Base-by-base conservation (phyloP, 1,284 basidiomycete species). In the Sparassis latifolia region DNA sequence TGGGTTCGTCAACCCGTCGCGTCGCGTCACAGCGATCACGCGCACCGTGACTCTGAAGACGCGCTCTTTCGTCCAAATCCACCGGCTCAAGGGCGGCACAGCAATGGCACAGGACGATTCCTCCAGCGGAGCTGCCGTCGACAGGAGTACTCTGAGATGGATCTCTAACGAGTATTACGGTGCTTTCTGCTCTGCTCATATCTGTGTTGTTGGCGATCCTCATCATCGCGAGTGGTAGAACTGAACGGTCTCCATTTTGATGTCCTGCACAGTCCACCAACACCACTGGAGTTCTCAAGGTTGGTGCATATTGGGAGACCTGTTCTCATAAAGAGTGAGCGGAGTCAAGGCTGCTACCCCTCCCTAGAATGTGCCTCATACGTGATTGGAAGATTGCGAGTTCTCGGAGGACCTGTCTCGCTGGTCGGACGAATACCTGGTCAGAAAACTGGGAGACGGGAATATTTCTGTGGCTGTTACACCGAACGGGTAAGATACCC, bases 251-350 rank as follows among this genome's bases (percentile, higher is more conserved):
- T 71, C 28, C 66, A 74, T 42, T 72, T 80, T 47, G 75, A 82
- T 44, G 69, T 76, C 28, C 66, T 90, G 4, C 68, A 78, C 12
- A 54, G 60, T 10, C 77, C 84, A 7, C 91, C 91, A 10, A 76
- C 81, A 0, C 64, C 88, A 3, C 61, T 92, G 35, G 82, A 92
- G 60, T 92, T 95, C 59, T 73, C 84, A 39, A 74, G 84, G 45
- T 71, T 90, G 32, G 77, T 88, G 3, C 80, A 84, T 54, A 75
- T 87, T 45, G 83, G 84, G n/a, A 74, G 91, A 53, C 92, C 93
- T 1, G 83, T 85, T 4, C 64, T 95, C 1, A 86, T 93, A 47
- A 78, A 79, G 72, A 81, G 90, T 84, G 48, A 33, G 58, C 47
- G 9, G 9, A 35, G 39, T 33, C 10, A 7, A 29, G 29, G 5